phyloP scores from a whole-genome alignment of 1,284 basidiomycete genomes.

The Anthracocystis walkeri region DNA sequence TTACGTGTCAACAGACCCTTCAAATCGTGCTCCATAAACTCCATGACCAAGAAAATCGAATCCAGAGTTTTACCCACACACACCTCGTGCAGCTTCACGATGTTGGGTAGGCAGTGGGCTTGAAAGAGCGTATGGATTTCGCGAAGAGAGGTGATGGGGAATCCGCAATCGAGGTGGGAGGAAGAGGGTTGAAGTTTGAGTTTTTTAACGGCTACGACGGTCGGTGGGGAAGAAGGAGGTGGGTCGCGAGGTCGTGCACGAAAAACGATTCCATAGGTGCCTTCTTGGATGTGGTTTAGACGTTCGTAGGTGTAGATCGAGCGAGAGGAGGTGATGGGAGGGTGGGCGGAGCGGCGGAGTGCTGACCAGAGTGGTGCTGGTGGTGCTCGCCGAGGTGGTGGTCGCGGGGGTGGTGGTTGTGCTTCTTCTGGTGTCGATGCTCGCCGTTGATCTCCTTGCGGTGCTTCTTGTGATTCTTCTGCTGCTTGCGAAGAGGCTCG shows the following conservation, averaged over 20 bases:
- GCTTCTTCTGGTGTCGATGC: not conserved
- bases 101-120: conserved; percentile 80
- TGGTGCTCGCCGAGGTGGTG: not conserved
- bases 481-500: not conserved
- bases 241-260: conserved; percentile 76
- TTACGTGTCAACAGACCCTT: conserved; percentile 84
- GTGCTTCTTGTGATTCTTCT: not conserved
- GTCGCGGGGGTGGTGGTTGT: not conserved
- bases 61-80: conserved; percentile 99
- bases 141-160: conserved; percentile 94
- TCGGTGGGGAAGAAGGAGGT: not conserved
- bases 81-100: conserved; percentile 93
- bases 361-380: conserved; percentile 9
- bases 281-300: conserved; percentile 98
- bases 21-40: conserved; percentile 99
- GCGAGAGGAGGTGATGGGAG: conserved; percentile 51
- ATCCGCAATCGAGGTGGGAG: conserved; percentile 77
- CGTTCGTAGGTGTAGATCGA: conserved; percentile 63
- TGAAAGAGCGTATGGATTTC: conserved; percentile 94
- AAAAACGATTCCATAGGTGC: conserved; percentile 97
- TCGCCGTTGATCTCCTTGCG: not conserved
- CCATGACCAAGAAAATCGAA: conserved; percentile 99
- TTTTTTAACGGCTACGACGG: conserved; percentile 89
- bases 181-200: conserved; percentile 93
- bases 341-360: conserved; percentile 43